Conservation (phyloP, 176 grass and related monocot genomes). For the Phoenix dactylifera region DNA sequence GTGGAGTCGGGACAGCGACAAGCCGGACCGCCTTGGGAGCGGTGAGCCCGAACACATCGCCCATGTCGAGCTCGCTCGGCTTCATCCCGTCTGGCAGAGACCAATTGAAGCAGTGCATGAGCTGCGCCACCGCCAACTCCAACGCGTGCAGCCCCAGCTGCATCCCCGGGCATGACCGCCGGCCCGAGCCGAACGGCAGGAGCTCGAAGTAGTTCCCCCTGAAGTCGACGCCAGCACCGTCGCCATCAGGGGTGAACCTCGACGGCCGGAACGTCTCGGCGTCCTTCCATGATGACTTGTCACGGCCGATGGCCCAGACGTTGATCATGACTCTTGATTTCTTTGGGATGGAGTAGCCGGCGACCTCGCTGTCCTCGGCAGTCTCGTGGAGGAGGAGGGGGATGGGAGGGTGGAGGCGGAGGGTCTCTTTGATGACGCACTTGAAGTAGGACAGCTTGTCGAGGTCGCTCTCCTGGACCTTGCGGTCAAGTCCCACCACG, state of each 20-base stretch:
- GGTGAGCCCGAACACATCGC: conserved; percentile 74
- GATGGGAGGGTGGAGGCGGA: conserved; percentile 90
- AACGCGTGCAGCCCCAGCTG: conserved; percentile 60
- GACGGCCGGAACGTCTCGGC: conserved; percentile 50
- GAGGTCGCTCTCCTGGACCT: conserved; percentile 54
- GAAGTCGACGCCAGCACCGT: conserved; percentile 49
- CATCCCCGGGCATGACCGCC: conserved; percentile 66
- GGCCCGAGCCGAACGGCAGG: conserved; percentile 72
- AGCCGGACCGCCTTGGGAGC: conserved; percentile 61
- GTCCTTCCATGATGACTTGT: conserved; percentile 58
- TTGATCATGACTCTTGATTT: conserved; percentile 79
- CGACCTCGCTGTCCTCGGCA: conserved; percentile 50
- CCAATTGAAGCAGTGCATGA: conserved; percentile 72
- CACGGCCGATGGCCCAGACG: conserved; percentile 67
- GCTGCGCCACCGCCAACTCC: conserved; percentile 60
- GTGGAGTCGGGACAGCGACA: conserved; percentile 46
- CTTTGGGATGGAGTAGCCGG: conserved; percentile 56
- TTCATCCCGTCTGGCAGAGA: conserved; percentile 60
- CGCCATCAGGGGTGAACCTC: conserved; percentile 33
- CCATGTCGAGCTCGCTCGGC: conserved; percentile 78
- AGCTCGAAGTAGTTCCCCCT: conserved; percentile 88
- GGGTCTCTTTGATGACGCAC: conserved; percentile 83
- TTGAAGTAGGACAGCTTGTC: conserved; percentile 84
- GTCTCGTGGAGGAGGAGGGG: conserved; percentile 90
- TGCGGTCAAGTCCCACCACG: conserved; percentile 48